Conservation (phyloP, 345 rosid species). For the Salix dunnii region DNA sequence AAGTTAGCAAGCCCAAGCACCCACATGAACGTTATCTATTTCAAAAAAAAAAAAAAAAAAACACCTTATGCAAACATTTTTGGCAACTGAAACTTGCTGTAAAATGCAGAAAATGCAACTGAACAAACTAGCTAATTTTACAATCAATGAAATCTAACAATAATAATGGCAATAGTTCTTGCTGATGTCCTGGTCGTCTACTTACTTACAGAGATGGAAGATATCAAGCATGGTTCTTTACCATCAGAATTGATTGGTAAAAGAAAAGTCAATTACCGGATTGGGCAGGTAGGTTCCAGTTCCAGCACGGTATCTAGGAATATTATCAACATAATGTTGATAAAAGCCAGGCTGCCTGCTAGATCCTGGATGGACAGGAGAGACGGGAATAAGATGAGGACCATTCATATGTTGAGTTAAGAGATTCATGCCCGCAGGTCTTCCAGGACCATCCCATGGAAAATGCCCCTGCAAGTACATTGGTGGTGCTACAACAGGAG, state of each 20-base stretch:
- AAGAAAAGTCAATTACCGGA: slow-evolving; percentile 14
- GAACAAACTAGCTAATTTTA: neutral
- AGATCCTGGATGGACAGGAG: slow-evolving; percentile 11
- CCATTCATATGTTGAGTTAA: slow-evolving; percentile 14
- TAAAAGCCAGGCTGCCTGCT: slow-evolving; percentile 10
- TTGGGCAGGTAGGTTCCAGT: slow-evolving; percentile 25
- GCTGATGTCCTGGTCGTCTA: neutral
- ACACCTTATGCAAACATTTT: neutral
- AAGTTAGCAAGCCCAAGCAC: too few relatives aligned
- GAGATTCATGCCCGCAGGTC: slow-evolving; percentile 12
- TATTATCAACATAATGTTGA: slow-evolving; percentile 12
- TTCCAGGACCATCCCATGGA: slow-evolving; percentile 19
- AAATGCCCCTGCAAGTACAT: slow-evolving; percentile 10
- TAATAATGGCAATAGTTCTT: neutral
- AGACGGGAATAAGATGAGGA: slow-evolving; percentile 7
- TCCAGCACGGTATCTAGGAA: slow-evolving; percentile 18
- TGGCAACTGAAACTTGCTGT: neutral
- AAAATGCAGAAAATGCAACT: neutral
- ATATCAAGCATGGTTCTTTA: neutral
- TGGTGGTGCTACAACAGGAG: slow-evolving; percentile 15
- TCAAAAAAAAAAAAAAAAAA: neutral
- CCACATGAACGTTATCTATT: neutral
- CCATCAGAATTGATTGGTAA: neutral
- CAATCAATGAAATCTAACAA: neutral
- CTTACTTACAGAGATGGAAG: neutral